Evolutionary conservation across 1,139 yeast species (phyloP).

Genomic region (Taphrina wiesneri): DNA sequence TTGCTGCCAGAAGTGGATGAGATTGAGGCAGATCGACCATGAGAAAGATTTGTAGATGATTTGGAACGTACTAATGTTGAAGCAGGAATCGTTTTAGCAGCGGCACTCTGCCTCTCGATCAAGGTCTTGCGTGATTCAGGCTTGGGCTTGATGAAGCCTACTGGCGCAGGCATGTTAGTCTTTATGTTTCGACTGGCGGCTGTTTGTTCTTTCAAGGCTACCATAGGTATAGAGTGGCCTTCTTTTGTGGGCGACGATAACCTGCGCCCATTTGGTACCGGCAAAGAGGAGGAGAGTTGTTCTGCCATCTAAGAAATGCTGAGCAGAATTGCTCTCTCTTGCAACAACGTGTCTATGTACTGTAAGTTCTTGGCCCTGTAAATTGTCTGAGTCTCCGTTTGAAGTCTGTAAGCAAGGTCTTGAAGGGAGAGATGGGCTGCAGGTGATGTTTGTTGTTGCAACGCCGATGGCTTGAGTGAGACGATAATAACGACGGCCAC

Average conservation of each 20-base stretch:
- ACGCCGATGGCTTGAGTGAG: background rate
- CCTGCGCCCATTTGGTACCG: slow-evolving; percentile 6
- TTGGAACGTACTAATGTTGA: slow-evolving; percentile 13
- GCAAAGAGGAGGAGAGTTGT: slow-evolving; percentile 2
- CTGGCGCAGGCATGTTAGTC: slow-evolving; percentile 18
- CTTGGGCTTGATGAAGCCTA: slow-evolving; percentile 10
- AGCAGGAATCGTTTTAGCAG: background rate
- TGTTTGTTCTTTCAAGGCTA: slow-evolving; percentile 9
- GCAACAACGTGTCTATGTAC: no score
- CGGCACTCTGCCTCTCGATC: slow-evolving; percentile 1
- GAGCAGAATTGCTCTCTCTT: no score
- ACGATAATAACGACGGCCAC: background rate
- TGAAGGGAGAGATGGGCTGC: background rate
- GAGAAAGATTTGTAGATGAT: background rate
- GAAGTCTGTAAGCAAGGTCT: no score
- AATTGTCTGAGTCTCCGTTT: no score
- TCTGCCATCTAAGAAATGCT: no score
- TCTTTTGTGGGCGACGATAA: slow-evolving; percentile 11
- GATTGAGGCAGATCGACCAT: background rate
- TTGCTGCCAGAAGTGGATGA: background rate
- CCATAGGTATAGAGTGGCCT: background rate
- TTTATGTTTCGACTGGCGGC: slow-evolving; percentile 14
- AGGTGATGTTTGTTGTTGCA: slow-evolving; percentile 13
- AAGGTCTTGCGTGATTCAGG: slow-evolving; percentile 25
- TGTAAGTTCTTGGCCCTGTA: no score